Percentiles rank a stretch among this genome's conserved stretches.
phyloP scores from a whole-genome alignment of 169 alveolate genomes.

The Babesia bigemina region DNA sequence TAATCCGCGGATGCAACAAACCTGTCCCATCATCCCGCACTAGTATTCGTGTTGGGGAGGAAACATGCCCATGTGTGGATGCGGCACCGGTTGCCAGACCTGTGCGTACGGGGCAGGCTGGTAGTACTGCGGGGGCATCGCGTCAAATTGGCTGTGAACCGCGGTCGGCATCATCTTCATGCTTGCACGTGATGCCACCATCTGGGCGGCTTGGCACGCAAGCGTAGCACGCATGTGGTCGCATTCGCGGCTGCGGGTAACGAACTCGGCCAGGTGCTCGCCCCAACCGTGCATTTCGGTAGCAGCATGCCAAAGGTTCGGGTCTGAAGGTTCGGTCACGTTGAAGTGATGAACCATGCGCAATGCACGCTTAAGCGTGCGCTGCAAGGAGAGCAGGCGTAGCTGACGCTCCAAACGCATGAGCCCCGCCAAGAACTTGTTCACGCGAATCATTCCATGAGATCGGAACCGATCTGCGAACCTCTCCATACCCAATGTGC shows the following conservation, averaged over 20 bases:
- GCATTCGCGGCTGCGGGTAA: not conserved
- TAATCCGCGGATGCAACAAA: no score
- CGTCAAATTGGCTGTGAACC: no score
- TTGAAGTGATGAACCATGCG: not conserved
- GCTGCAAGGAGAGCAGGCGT: not conserved
- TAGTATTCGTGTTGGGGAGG: no score
- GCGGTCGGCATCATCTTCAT: no score
- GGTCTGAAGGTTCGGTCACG: not conserved
- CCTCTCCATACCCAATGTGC: slow-evolving; percentile 4
- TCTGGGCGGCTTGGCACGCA: not conserved
- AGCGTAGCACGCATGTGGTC: not conserved
- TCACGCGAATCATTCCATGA: not conserved
- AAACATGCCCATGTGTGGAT: no score
- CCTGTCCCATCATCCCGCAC: no score
- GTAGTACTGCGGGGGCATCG: no score
- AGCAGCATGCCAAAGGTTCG: not conserved
- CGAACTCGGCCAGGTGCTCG: not conserved
- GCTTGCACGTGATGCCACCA: not conserved
- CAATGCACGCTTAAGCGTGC: not conserved
- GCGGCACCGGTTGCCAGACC: no score
- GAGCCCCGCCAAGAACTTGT: not conserved
- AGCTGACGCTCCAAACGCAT: slow-evolving; percentile 11
- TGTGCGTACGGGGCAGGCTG: no score
- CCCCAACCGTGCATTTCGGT: not conserved
- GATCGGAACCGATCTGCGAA: not conserved